phyloP scores from a whole-genome alignment of 495 filamentous ascomycete species.

The Podospora conica region DNA sequence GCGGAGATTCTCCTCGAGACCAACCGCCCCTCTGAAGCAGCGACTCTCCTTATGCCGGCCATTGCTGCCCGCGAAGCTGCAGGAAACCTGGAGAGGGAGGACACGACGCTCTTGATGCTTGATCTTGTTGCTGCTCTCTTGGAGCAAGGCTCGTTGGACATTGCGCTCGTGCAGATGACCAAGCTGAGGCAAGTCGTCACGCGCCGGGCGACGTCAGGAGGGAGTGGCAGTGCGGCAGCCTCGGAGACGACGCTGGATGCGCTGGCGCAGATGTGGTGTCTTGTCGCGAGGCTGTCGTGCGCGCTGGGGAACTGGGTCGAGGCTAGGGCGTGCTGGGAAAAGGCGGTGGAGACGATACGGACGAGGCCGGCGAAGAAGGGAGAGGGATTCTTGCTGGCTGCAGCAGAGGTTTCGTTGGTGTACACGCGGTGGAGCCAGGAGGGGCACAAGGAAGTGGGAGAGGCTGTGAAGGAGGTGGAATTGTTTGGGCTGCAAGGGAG shows the following conservation, averaged over 20 bases:
- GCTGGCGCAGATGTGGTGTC: not conserved
- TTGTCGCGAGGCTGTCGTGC: not conserved
- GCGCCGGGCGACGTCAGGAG: not conserved
- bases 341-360: not conserved
- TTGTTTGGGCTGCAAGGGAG: not conserved
- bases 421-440: not conserved
- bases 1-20: not conserved
- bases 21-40: not conserved
- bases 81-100: not conserved
- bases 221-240: not conserved
- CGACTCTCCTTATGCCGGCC: not conserved
- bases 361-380: not conserved
- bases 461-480: not conserved
- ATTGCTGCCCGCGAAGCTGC: not conserved
- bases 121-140: not conserved
- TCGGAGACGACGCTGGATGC: not conserved
- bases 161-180: not conserved
- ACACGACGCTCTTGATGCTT: not conserved
- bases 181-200: not conserved
- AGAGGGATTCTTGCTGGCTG: not conserved
- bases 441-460: not conserved
- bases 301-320: not conserved
- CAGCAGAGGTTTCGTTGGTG: not conserved
- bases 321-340: not conserved
- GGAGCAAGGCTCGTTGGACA: not conserved